Conservation (phyloP, 176 grass and related monocot species). For the Phragmites australis region DNA sequence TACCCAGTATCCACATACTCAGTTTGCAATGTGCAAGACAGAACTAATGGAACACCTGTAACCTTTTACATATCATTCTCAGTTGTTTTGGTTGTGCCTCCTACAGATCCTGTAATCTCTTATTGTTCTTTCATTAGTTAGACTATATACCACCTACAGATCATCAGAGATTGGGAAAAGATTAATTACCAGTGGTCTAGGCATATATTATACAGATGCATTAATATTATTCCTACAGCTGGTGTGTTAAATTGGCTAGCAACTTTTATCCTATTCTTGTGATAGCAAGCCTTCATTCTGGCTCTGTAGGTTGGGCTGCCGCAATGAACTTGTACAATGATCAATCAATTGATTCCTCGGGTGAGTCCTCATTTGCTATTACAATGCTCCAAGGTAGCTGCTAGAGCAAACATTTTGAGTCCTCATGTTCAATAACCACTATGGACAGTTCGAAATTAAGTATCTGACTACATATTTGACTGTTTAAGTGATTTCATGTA, state of each 20-base stretch:
- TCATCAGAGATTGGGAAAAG: neutral
- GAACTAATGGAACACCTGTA: conserved; percentile 21
- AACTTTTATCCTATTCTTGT: conserved; percentile 3
- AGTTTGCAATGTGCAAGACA: neutral
- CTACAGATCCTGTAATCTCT: neutral
- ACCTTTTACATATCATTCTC: neutral
- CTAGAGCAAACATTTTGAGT: conserved; percentile 3
- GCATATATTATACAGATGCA: neutral
- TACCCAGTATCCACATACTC: neutral
- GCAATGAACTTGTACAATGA: conserved; percentile 59
- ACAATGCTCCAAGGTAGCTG: neutral
- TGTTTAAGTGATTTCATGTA: conserved; percentile 13
- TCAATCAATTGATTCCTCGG: conserved; percentile 45
- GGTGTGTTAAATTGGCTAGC: neutral
- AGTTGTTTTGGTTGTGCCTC: neutral
- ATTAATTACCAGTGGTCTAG: neutral
- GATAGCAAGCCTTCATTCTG: conserved; percentile 6
- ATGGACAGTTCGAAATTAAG: neutral
- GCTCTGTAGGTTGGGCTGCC: conserved; percentile 51
- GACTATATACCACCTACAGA: neutral
- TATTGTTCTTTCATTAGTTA: conserved; percentile 25
- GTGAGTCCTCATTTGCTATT: conserved; percentile 37
- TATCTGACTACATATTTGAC: neutral
- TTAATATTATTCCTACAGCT: neutral
- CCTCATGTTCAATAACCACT: neutral